A percentile compares a stretch with the other conserved stretches of the same genome.
Conservation (phyloP, 2,329 filamentous ascomycete species). For the Phyllosticta citriasiana region DNA sequence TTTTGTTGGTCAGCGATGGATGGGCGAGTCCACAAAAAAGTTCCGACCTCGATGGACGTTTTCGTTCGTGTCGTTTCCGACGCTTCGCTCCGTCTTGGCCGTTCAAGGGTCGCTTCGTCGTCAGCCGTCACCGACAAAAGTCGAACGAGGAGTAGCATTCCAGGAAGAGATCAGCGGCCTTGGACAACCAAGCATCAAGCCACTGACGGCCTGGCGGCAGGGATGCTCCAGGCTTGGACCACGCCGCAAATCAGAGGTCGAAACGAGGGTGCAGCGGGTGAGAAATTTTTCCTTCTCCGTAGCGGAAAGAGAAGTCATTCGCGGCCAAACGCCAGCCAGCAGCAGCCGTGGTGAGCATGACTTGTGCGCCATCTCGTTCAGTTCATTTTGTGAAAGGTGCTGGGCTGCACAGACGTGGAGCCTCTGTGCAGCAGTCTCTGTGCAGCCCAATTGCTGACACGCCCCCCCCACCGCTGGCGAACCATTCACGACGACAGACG, state of each 20-base stretch:
- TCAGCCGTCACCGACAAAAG: slow-evolving; percentile 5
- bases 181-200: background rate
- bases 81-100: background rate
- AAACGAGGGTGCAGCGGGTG: background rate
- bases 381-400: background rate
- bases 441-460: background rate
- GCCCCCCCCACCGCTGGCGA: too few species aligned
- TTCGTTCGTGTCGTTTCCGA: background rate
- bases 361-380: background rate
- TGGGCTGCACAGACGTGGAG: background rate
- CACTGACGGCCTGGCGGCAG: slow-evolving; percentile 2
- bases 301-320: background rate
- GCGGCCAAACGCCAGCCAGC: too few species aligned
- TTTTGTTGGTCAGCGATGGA: background rate
- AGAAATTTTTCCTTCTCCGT: background rate
- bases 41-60: background rate
- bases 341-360: too few species aligned
- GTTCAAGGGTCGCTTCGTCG: background rate
- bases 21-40: background rate
- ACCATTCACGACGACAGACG: background rate
- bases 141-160: background rate
- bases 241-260: background rate
- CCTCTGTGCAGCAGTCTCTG: too few species aligned
- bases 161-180: slow-evolving; percentile 4
- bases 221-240: background rate